These are phyloP conservation scores for Pyronema domesticum DNA, from an alignment of 495 filamentous ascomycete species.

Conservation along the genomic window DNA sequence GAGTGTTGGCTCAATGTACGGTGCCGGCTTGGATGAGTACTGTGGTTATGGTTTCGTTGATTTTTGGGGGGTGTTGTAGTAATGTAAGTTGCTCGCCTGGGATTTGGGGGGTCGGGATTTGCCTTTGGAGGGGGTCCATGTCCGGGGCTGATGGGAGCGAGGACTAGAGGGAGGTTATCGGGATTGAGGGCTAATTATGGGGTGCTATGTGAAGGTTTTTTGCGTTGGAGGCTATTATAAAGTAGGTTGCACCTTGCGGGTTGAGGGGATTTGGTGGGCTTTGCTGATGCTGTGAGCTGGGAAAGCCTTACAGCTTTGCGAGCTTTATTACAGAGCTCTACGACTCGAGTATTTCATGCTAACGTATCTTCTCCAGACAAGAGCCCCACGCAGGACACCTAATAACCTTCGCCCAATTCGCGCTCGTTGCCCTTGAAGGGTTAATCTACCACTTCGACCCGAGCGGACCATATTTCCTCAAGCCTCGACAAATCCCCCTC, in stretches of 20 bases:
- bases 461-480: conserved; percentile 46
- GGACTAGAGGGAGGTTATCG: neutral
- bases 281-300: neutral
- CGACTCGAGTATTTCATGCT: no score
- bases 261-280: conserved; percentile 1
- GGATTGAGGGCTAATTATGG: neutral
- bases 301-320: neutral
- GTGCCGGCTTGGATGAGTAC: conserved; percentile 51
- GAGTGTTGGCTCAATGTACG: conserved; percentile 32
- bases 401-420: conserved; percentile 86
- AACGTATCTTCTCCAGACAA: conserved; percentile 27
- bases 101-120: neutral
- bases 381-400: conserved; percentile 56
- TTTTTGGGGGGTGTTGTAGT: conserved; percentile 94
- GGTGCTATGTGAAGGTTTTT: conserved; percentile 39
- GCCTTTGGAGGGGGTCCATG: no score
- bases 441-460: conserved; percentile 54
- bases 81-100: conserved; percentile 45
- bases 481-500: conserved; percentile 63
- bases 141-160: neutral
- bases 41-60: conserved; percentile 59
- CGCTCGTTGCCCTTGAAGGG: conserved; percentile 60
- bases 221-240: conserved; percentile 86
- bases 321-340: conserved; percentile 9
- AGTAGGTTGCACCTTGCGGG: conserved; percentile 37